Conservation (phyloP, 2,329 filamentous ascomycete genomes). For the Pyricularia sp. region DNA sequence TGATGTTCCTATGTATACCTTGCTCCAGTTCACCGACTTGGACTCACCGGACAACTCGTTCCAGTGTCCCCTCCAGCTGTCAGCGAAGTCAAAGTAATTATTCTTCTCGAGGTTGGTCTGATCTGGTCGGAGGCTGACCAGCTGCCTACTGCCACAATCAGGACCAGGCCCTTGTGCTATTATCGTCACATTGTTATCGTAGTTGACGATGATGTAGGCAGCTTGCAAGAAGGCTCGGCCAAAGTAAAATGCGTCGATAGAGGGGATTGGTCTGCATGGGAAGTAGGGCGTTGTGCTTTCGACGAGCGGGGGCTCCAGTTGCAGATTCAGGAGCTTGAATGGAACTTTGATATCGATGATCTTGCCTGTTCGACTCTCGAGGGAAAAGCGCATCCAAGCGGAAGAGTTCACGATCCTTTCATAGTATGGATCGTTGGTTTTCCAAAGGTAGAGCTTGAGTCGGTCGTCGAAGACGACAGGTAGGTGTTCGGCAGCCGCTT, state of each 20-base stretch:
- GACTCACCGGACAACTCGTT: neutral
- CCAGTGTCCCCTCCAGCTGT: neutral
- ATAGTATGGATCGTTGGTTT: constrained; percentile 22
- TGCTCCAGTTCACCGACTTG: neutral
- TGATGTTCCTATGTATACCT: neutral
- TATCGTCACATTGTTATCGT: constrained; percentile 9
- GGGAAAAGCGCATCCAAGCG: constrained; percentile 30
- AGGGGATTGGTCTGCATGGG: constrained; percentile 10
- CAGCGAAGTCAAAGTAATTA: neutral
- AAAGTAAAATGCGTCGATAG: constrained; percentile 7
- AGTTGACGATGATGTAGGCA: constrained; percentile 11
- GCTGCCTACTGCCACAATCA: neutral
- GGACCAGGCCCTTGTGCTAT: constrained; percentile 14
- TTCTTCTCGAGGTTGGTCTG: neutral
- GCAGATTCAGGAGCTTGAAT: constrained; percentile 27
- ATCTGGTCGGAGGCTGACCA: neutral
- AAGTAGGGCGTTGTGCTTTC: constrained; percentile 13
- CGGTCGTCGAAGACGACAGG: constrained; percentile 24
- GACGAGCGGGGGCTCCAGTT: constrained; percentile 24
- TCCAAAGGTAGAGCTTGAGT: constrained; percentile 30
- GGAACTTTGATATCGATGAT: constrained; percentile 33
- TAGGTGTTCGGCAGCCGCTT: constrained; percentile 24
- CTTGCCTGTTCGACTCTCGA: constrained; percentile 17
- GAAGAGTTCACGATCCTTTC: constrained; percentile 28
- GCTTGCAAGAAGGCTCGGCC: constrained; percentile 14